Percentiles rank a stretch among this genome's conserved stretches.
These are phyloP conservation scores for Chrysoporthe austroafricana DNA, from an alignment of 2,329 filamentous ascomycete species.

Conservation along the genomic window DNA sequence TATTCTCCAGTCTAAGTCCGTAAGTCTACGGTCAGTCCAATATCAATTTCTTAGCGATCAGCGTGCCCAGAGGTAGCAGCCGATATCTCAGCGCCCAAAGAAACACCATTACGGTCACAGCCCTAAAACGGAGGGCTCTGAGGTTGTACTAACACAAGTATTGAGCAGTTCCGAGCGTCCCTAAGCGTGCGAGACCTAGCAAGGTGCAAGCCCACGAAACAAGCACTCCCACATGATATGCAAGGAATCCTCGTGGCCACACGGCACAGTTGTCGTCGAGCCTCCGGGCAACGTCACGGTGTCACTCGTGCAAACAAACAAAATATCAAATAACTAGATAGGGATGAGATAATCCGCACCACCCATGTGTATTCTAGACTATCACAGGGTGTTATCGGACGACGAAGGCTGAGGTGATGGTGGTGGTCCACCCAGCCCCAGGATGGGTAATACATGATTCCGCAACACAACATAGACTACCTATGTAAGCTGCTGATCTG, in stretches of 20 bases:
- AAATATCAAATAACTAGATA: neutral
- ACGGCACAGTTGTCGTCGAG: neutral
- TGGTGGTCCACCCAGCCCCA: neutral
- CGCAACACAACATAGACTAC: neutral
- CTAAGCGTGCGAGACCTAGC: slow-evolving; percentile 16
- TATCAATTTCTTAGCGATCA: too few species aligned
- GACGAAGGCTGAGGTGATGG: neutral
- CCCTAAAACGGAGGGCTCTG: too few species aligned
- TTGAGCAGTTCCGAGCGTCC: neutral
- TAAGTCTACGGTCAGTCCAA: too few species aligned
- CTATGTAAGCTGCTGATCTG: neutral
- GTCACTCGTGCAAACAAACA: neutral
- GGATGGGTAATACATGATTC: neutral
- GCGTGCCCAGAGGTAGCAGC: too few species aligned
- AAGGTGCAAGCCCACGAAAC: slow-evolving; percentile 15
- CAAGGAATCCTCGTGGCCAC: neutral
- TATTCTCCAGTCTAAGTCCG: too few species aligned
- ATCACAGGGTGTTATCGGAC: neutral
- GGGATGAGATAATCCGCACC: neutral
- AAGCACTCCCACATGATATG: slow-evolving; percentile 6
- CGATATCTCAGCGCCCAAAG: too few species aligned
- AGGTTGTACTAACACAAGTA: too few species aligned
- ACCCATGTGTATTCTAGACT: neutral
- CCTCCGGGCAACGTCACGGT: neutral
- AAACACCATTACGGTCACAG: too few species aligned